A percentile compares a stretch with the other conserved stretches of the same genome.
phyloP scores from a whole-genome alignment of 179 eudicot genomes.

The Patellifolia procumbens region DNA sequence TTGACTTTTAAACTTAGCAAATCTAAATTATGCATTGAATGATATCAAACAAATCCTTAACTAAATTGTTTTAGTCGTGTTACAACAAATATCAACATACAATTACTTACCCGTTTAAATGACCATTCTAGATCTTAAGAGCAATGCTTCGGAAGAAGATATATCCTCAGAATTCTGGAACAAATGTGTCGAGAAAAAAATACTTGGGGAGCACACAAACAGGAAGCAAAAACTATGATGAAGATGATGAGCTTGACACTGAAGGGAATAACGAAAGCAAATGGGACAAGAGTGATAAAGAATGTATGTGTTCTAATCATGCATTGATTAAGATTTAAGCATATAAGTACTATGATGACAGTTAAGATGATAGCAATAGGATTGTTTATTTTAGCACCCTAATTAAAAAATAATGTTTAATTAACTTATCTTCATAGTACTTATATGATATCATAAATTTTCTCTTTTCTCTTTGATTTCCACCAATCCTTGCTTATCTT shows the following conservation, averaged over 20 bases:
- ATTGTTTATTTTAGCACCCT: too few species aligned
- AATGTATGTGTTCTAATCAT: constrained; percentile 50
- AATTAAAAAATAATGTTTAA: too few species aligned
- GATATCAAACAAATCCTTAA: too few species aligned
- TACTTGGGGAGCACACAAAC: constrained; percentile 29
- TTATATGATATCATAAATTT: too few species aligned
- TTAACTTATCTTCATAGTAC: too few species aligned
- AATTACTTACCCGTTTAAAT: background rate
- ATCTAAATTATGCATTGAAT: too few species aligned
- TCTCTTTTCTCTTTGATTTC: too few species aligned
- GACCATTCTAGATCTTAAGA: constrained; percentile 51
- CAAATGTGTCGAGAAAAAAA: constrained; percentile 39
- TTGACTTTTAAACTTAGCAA: too few species aligned
- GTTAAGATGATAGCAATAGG: too few species aligned
- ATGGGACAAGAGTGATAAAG: constrained; percentile 87
- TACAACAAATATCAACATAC: background rate
- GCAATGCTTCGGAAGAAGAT: constrained; percentile 73
- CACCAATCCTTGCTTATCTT: too few species aligned
- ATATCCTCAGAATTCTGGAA: constrained; percentile 56
- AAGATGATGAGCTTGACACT: constrained; percentile 37
- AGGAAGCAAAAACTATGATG: background rate
- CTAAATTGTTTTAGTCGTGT: too few species aligned
- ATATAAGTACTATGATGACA: background rate
- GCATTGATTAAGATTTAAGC: too few species aligned
- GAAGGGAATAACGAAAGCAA: constrained; percentile 44